Conservation (phyloP, 176 grass and related monocot genomes). For the Dactylis glomerata region DNA sequence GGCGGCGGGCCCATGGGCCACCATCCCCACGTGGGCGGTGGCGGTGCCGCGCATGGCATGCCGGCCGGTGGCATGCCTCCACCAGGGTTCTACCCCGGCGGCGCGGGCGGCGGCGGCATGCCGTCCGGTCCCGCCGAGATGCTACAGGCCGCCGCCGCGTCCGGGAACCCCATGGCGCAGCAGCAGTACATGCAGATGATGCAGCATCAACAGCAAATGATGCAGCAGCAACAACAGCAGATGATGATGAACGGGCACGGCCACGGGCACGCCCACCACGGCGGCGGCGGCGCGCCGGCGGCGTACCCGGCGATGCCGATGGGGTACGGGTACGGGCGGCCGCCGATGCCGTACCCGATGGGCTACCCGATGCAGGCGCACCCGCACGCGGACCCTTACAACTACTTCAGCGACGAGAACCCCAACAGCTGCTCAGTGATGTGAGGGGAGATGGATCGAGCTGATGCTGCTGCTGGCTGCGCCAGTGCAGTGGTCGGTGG, state of each 20-base stretch:
- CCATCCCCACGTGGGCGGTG: slow-evolving; percentile 33
- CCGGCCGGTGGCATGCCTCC: slow-evolving; percentile 35
- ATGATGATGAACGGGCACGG: slow-evolving; percentile 48
- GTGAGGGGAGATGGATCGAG: slow-evolving; percentile 31
- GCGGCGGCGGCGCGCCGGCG: slow-evolving; percentile 27
- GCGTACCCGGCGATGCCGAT: slow-evolving; percentile 50
- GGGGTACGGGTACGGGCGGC: slow-evolving; percentile 56
- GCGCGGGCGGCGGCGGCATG: slow-evolving; percentile 24
- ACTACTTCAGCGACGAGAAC: slow-evolving; percentile 79
- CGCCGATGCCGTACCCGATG: slow-evolving; percentile 40
- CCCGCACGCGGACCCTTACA: slow-evolving; percentile 39
- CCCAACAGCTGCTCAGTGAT: slow-evolving; percentile 73
- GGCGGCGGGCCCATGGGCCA: slow-evolving; percentile 50
- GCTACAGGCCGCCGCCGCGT: slow-evolving; percentile 46
- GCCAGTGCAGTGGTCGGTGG: neutral
- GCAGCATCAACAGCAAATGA: slow-evolving; percentile 36
- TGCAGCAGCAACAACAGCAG: slow-evolving; percentile 27
- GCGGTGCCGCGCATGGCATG: slow-evolving; percentile 38
- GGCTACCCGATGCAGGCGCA: slow-evolving; percentile 34
- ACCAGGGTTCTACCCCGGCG: slow-evolving; percentile 44
- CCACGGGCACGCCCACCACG: neutral
- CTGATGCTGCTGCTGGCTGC: neutral
- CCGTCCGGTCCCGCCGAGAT: slow-evolving; percentile 33
- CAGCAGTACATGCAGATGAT: slow-evolving; percentile 49
- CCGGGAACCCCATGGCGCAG: slow-evolving; percentile 45